phyloP scores from a whole-genome alignment of 768 basidiomycete genomes.

The Chalciporus pseudorubinellus region DNA sequence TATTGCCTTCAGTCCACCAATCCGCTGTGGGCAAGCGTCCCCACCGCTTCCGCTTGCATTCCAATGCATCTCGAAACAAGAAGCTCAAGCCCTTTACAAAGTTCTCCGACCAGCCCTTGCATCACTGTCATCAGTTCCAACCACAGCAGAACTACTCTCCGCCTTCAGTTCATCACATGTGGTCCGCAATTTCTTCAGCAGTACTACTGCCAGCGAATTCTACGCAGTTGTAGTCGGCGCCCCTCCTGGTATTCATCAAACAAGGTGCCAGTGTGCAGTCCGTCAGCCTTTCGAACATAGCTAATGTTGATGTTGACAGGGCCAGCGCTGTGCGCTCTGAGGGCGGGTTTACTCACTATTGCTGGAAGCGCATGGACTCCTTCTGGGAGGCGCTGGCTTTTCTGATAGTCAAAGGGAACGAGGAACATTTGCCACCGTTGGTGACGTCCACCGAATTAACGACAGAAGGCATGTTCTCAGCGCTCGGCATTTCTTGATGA shows the following conservation, averaged over 20 bases:
- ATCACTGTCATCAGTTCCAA: background rate
- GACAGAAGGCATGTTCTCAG: background rate
- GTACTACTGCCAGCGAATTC: background rate
- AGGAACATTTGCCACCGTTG: background rate
- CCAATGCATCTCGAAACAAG: background rate
- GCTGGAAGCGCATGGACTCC: background rate
- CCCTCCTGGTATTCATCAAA: background rate
- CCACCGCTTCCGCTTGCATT: background rate
- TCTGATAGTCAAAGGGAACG: background rate
- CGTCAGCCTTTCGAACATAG: background rate
- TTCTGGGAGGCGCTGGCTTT: conserved; percentile 3
- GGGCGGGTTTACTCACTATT: background rate
- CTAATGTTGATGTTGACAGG: background rate
- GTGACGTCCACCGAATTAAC: background rate
- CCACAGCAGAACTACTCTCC: background rate
- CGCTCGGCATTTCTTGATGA: too few relatives aligned
- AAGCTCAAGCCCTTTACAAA: background rate
- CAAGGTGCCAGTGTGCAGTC: background rate
- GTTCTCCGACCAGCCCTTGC: background rate
- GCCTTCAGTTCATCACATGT: background rate
- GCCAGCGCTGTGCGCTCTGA: background rate
- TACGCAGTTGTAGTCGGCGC: background rate
- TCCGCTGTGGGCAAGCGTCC: background rate
- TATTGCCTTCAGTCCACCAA: background rate
- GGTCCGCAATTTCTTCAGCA: background rate